Base-by-base conservation (phyloP, 108 stramenopile genomes). In the Fragilariopsis cylindrus region DNA sequence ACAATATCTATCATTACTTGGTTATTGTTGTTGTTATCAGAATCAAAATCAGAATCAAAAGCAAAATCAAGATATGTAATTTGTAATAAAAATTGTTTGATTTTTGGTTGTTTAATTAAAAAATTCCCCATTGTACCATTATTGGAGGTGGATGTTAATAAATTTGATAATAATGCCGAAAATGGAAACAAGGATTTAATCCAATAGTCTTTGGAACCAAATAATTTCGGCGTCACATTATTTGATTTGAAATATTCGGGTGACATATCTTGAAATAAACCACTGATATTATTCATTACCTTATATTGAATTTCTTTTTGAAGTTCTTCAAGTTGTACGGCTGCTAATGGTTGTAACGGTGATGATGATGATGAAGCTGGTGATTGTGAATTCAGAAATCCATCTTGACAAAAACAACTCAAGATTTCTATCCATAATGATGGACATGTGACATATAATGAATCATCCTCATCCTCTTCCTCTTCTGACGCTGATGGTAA, bases 181-280 rank as follows among this genome's bases (percentile, higher is more conserved):
- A 79, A 79, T 49, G 69, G 73, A 47, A 72, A 43, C 8, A 79
- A 43, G 30, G 67, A 79, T 62, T 72, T 72, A 30, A 73, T 73
- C 78, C 78, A 79, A 60, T 48, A 58, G 40, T 79, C 78, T 8
- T 41, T 57, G 48, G 60, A 45, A 39, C 63, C 70, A 63, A 73
- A 79, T 6, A 79, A 43, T 52, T 73, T 56, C 62, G 72, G 65
- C 44, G 54, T 52, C 15, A 70, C 72, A 12, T 69, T 69, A 54
- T 79, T 69, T 30, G 30, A 30, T 30, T 30, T 30, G 2, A 30
- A 30, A 30, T 30, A 30, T 30, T 30, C 30, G 30, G 30, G 30
- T 12, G 60, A 63, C 57, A 79, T 72, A 55, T 79, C 78, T 52
- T 69, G 65, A 79, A 79, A 79, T 57, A 79, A 53, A 12, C 64